These are phyloP conservation scores for Przewalskia tangutica DNA, from an alignment of 257 asterid genomes.

Conservation along the genomic window DNA sequence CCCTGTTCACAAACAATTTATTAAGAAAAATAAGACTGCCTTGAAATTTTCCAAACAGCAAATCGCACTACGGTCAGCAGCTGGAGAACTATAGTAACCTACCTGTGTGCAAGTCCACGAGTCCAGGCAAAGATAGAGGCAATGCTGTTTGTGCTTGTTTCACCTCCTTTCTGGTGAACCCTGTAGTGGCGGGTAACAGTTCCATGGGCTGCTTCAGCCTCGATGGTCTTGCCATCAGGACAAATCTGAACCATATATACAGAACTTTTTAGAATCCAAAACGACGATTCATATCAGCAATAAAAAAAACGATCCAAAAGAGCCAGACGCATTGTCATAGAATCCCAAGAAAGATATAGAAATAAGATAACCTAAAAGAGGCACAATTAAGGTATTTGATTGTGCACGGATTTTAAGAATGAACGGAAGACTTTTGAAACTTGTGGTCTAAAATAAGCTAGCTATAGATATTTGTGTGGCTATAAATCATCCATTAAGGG, in stretches of 20 bases:
- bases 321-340: not conserved
- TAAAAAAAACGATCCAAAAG: not conserved
- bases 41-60: not conserved
- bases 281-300: not conserved
- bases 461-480: no score
- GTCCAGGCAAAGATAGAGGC: slow-evolving; percentile 99
- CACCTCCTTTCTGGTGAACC: slow-evolving; percentile 98
- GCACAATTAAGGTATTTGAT: not conserved
- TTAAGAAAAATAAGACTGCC: not conserved
- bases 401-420: no score
- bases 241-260: slow-evolving; percentile 51
- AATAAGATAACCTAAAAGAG: not conserved
- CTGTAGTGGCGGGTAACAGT: slow-evolving; percentile 98
- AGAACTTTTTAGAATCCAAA: not conserved
- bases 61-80: not conserved
- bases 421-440: no score
- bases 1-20: slow-evolving; percentile 39
- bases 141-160: slow-evolving; percentile 98
- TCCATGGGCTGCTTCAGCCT: slow-evolving; percentile 99
- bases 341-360: not conserved
- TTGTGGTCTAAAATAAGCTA: no score
- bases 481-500: no score
- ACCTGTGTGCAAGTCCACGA: slow-evolving; percentile 99
- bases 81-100: not conserved
- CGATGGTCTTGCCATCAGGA: slow-evolving; percentile 99